phyloP scores from a whole-genome alignment of 768 basidiomycete genomes.

The Phylloporus scabripes region DNA sequence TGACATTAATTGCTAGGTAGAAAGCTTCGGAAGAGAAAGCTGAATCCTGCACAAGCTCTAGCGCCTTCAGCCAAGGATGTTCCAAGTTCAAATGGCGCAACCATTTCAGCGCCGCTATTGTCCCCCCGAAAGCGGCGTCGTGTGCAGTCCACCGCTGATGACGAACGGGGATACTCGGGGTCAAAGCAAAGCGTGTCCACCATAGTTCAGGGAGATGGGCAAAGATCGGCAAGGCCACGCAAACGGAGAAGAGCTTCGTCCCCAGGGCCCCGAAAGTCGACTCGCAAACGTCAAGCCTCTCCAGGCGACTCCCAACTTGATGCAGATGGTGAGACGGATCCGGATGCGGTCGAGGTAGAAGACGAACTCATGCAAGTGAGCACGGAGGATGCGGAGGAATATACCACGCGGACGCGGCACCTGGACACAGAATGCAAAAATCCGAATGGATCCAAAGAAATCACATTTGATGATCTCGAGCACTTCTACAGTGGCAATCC shows the following conservation, averaged over 20 bases:
- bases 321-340: conserved; percentile 30
- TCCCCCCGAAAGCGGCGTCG: conserved; percentile 25
- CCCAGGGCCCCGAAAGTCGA: conserved; percentile 21
- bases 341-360: conserved; percentile 36
- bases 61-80: conserved; percentile 7
- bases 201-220: conserved; percentile 4
- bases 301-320: conserved; percentile 28
- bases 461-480: conserved; percentile 27
- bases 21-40: conserved; percentile 16
- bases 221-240: background rate
- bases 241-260: conserved; percentile 28
- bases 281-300: conserved; percentile 18
- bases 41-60: conserved; percentile 8
- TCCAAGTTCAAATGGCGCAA: conserved; percentile 5
- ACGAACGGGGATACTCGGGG: conserved; percentile 6
- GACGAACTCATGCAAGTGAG: conserved; percentile 27
- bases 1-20: conserved; percentile 14
- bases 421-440: conserved; percentile 2
- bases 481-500: conserved; percentile 27
- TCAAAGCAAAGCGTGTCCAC: conserved; percentile 12
- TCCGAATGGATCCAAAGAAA: conserved; percentile 3
- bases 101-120: conserved; percentile 18
- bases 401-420: conserved; percentile 1
- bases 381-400: conserved; percentile 18
- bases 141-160: conserved; percentile 3